Conservation (phyloP, 108 stramenopile species). For the Skeletonema grethae region DNA sequence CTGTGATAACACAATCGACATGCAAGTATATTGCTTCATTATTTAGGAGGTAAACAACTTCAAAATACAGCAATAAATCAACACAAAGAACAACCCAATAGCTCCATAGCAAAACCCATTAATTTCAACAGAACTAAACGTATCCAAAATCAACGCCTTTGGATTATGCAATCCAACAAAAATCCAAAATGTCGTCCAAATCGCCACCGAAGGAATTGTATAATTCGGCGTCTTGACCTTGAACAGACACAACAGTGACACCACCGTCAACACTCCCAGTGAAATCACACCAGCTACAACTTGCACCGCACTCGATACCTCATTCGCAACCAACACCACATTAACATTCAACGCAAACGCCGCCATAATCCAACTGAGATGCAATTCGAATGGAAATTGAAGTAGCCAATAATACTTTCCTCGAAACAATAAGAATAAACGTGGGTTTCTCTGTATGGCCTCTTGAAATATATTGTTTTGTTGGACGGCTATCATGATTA, state of each 20-base stretch:
- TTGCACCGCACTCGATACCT: constrained; percentile 38
- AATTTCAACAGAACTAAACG: constrained; percentile 37
- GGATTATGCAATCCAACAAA: constrained; percentile 52
- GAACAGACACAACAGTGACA: constrained; percentile 41
- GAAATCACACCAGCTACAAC: constrained; percentile 41
- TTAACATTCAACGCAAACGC: constrained; percentile 33
- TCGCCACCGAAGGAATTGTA: constrained; percentile 58
- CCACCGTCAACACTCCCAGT: constrained; percentile 42
- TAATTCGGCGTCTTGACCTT: constrained; percentile 31
- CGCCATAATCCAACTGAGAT: constrained; percentile 36
- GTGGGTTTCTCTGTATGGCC: not conserved
- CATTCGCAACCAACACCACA: constrained; percentile 23
- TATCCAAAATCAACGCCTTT: constrained; percentile 50
- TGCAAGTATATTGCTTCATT: too few species aligned
- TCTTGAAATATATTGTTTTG: constrained; percentile 7
- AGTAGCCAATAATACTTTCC: constrained; percentile 54
- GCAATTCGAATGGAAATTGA: constrained; percentile 44
- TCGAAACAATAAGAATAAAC: not conserved
- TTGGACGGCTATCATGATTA: constrained; percentile 16
- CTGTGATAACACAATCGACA: too few species aligned
- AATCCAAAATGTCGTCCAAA: constrained; percentile 66
- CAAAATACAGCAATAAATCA: constrained; percentile 1
- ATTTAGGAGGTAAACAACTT: not conserved
- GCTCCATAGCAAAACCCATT: constrained; percentile 6
- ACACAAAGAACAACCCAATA: not conserved